Conservation (phyloP, 2,329 filamentous ascomycete genomes). For the Pseudomassariella vexata region DNA sequence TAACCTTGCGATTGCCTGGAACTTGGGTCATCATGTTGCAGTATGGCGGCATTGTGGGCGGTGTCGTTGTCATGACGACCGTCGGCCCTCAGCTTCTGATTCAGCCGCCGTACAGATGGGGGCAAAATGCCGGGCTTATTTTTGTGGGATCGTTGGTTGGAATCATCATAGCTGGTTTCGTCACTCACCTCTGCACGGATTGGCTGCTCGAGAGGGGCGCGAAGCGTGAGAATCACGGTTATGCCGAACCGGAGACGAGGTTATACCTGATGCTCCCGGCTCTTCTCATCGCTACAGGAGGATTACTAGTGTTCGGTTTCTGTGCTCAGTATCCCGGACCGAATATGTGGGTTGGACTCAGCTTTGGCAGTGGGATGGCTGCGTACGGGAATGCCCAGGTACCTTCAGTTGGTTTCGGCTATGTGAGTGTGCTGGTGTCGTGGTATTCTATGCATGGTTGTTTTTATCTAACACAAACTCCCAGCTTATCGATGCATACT, state of each 20-base stretch:
- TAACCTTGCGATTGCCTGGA: constrained; percentile 22
- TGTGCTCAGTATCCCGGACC: constrained; percentile 25
- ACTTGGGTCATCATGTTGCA: constrained; percentile 31
- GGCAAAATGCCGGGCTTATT: constrained; percentile 24
- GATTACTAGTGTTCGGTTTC: constrained; percentile 30
- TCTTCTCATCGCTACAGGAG: constrained; percentile 22
- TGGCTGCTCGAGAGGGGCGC: constrained; percentile 15
- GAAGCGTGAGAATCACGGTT: constrained; percentile 17
- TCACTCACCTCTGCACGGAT: constrained; percentile 20
- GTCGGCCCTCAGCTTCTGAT: constrained; percentile 25
- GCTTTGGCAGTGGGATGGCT: constrained; percentile 29
- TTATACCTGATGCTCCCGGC: constrained; percentile 24
- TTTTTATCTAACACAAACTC: background rate
- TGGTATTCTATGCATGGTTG: too few relatives aligned
- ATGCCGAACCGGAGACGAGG: constrained; percentile 27
- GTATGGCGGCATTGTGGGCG: constrained; percentile 30
- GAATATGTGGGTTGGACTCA: constrained; percentile 27
- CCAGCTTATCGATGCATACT: constrained; percentile 45
- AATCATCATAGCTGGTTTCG: constrained; percentile 19
- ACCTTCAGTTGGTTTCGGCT: constrained; percentile 32
- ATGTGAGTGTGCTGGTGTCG: constrained; percentile 29
- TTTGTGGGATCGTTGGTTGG: constrained; percentile 28
- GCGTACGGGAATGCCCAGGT: constrained; percentile 31
- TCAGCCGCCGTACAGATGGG: constrained; percentile 27
- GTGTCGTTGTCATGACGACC: constrained; percentile 27